A percentile compares a stretch with the other conserved stretches of the same genome.
phyloP scores from a whole-genome alignment of 768 basidiomycete genomes.

The Lactarius deliciosus region DNA sequence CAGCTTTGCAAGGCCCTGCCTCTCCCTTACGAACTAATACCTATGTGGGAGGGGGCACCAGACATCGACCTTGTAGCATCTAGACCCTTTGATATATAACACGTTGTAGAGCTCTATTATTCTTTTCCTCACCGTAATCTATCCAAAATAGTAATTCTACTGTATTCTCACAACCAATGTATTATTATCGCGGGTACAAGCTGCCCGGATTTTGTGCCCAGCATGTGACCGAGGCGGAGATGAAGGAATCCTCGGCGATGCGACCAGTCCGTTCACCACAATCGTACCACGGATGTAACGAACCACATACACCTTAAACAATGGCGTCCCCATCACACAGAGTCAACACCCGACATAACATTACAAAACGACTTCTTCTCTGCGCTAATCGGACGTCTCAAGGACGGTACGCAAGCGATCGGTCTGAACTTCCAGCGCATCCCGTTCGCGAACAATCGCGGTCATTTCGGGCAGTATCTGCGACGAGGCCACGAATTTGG shows the following conservation, averaged over 20 bases:
- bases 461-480: slow-evolving; percentile 17
- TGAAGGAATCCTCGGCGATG: not conserved
- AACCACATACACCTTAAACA: not conserved
- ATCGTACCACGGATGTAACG: not conserved
- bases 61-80: not conserved
- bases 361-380: not conserved
- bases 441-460: slow-evolving; percentile 12
- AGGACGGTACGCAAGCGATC: not conserved
- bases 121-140: not conserved
- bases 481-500: not conserved
- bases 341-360: not conserved
- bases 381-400: not conserved
- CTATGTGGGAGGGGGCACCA: not conserved
- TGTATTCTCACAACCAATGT: not conserved
- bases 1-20: not conserved
- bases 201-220: not conserved
- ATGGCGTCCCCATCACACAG: not conserved
- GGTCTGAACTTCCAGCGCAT: slow-evolving; percentile 15
- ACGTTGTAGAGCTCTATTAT: not conserved
- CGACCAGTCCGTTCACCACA: not conserved
- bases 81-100: not conserved
- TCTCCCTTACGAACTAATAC: not conserved
- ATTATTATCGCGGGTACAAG: not conserved
- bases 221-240: no score
- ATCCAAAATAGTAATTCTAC: not conserved